phyloP scores from a whole-genome alignment of 371 early-diverging fungal genomes.

The Capniomyces stellatus region DNA sequence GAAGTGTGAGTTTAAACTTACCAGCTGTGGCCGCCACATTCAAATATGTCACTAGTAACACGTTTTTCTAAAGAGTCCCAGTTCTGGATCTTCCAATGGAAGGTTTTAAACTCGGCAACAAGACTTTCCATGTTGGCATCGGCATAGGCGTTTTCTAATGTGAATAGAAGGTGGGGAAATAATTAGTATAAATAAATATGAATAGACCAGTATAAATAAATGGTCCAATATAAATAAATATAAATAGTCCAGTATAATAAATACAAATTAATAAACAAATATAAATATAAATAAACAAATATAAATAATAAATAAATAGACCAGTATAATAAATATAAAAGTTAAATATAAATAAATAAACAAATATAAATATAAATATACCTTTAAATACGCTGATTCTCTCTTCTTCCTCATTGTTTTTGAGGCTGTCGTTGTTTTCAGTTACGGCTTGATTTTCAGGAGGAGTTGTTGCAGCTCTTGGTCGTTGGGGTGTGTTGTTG shows the following conservation, averaged over 20 bases:
- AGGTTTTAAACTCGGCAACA: constrained; percentile 19
- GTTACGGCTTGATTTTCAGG: background rate
- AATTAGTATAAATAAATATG: background rate
- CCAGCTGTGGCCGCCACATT: constrained; percentile 24
- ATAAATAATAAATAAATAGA: background rate
- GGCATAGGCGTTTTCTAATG: constrained; percentile 3
- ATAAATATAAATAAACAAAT: background rate
- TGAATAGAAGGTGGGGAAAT: background rate
- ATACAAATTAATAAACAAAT: background rate
- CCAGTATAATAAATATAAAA: background rate
- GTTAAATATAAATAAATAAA: background rate
- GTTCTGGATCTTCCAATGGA: constrained; percentile 23
- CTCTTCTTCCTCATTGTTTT: background rate
- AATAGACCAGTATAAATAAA: background rate
- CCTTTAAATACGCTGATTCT: constrained; percentile 2
- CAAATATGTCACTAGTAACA: constrained; percentile 19
- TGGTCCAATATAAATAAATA: background rate
- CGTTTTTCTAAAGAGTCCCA: constrained; percentile 22
- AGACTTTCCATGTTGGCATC: constrained; percentile 22
- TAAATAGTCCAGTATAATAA: background rate
- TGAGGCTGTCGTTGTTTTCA: background rate
- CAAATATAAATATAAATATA: background rate
- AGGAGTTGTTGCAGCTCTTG: background rate
- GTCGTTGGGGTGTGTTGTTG: background rate
- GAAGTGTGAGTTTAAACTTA: background rate